A percentile compares a stretch with the other conserved stretches of the same genome.
phyloP scores from a whole-genome alignment of 2,329 filamentous ascomycete genomes.

The Penicillium rolfsii region DNA sequence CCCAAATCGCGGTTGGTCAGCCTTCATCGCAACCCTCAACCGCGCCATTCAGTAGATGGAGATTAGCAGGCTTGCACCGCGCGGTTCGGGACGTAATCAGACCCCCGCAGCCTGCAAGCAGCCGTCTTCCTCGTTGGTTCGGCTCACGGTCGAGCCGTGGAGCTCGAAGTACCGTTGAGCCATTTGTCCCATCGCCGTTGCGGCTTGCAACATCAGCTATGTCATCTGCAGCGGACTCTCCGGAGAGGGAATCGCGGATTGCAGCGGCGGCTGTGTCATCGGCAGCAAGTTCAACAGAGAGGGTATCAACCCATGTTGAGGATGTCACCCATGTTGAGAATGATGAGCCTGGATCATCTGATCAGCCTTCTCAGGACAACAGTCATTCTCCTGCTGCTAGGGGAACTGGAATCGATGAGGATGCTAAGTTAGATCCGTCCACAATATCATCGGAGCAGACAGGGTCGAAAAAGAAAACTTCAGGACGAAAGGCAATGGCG shows the following conservation, averaged over 20 bases:
- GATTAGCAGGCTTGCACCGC: slow-evolving; percentile 50
- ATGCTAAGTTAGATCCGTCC: slow-evolving; percentile 18
- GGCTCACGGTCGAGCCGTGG: slow-evolving; percentile 30
- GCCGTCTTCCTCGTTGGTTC: slow-evolving; percentile 43
- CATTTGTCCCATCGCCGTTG: slow-evolving; percentile 38
- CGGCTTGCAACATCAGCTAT: slow-evolving; percentile 35
- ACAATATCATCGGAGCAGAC: slow-evolving; percentile 13
- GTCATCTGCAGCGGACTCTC: slow-evolving; percentile 35
- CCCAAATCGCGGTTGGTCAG: slow-evolving; percentile 2
- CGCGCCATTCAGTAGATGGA: neutral
- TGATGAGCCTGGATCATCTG: slow-evolving; percentile 39
- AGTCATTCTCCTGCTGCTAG: slow-evolving; percentile 19
- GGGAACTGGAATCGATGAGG: slow-evolving; percentile 11
- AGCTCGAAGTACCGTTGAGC: slow-evolving; percentile 30
- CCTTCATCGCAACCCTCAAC: slow-evolving; percentile 5
- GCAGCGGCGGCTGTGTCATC: slow-evolving; percentile 28
- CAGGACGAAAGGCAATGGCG: slow-evolving; percentile 51
- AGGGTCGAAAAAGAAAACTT: slow-evolving; percentile 20
- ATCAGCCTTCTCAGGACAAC: slow-evolving; percentile 36
- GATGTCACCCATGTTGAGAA: slow-evolving; percentile 39
- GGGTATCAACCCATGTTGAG: too few relatives aligned
- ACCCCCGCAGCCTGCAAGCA: slow-evolving; percentile 33
- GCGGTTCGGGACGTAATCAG: slow-evolving; percentile 70
- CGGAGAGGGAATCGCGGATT: slow-evolving; percentile 19
- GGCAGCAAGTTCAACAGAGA: slow-evolving; percentile 37